A percentile compares a stretch with the other conserved stretches of the same genome.
Evolutionary conservation across 495 filamentous ascomycete species (phyloP).

Genomic region (Chaetomium tenue): DNA sequence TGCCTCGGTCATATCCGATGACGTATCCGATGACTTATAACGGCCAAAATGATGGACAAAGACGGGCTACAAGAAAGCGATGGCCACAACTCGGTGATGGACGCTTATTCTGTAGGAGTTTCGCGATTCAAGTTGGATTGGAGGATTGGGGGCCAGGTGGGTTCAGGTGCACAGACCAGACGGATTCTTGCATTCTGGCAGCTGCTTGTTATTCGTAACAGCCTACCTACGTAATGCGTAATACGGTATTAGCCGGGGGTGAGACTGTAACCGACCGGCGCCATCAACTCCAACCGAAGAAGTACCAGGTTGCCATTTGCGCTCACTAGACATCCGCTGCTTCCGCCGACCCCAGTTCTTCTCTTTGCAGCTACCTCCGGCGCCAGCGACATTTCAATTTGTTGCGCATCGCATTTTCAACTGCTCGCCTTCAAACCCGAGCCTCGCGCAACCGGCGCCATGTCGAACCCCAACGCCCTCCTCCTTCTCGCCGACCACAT

Average conservation of each 20-base stretch:
- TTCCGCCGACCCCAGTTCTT: background rate
- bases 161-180: background rate
- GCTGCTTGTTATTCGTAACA: background rate
- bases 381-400: background rate
- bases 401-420: background rate
- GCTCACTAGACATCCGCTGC: background rate
- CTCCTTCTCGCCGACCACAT: conserved; percentile 75
- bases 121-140: conserved; percentile 12
- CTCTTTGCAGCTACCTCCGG: background rate
- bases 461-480: conserved; percentile 63
- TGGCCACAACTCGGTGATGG: background rate
- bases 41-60: background rate
- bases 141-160: background rate
- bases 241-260: conserved; percentile 4
- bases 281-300: conserved; percentile 15
- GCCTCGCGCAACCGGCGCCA: conserved; percentile 28
- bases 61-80: conserved; percentile 34
- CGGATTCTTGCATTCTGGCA: background rate
- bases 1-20: conserved; percentile 5
- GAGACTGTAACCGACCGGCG: background rate
- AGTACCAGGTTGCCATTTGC: conserved; percentile 12
- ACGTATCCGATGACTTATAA: background rate
- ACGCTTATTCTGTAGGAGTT: conserved; percentile 31
- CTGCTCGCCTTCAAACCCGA: background rate
- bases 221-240: conserved; percentile 17